A percentile compares a stretch with the other conserved stretches of the same genome.
These are phyloP conservation scores for Aureobasidium pullulans DNA, from an alignment of 2,329 filamentous ascomycete species.

Conservation along the genomic window DNA sequence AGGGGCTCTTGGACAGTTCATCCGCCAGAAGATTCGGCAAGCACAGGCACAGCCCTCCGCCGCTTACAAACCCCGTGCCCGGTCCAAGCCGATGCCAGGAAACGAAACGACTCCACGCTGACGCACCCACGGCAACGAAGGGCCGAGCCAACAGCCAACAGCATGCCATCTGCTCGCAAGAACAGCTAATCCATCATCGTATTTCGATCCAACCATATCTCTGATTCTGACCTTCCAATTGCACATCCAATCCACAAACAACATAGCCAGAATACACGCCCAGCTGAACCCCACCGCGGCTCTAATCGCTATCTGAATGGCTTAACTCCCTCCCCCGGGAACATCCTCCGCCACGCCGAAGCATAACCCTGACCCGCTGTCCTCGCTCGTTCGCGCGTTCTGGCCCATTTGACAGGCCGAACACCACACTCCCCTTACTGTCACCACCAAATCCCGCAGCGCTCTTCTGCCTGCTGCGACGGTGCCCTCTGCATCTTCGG, in stretches of 20 bases:
- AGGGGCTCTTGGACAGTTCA: neutral
- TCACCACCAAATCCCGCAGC: neutral
- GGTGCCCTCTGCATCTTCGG: neutral
- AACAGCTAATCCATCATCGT: neutral
- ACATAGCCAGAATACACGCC: neutral
- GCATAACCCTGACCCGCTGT: slow-evolving; percentile 12
- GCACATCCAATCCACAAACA: neutral
- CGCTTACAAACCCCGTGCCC: neutral
- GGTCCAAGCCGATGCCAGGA: neutral
- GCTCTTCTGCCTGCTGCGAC: slow-evolving; percentile 3
- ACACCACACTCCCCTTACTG: neutral
- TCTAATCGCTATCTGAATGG: neutral
- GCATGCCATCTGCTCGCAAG: neutral
- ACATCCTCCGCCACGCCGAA: slow-evolving; percentile 7
- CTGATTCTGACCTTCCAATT: neutral
- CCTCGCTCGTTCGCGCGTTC: slow-evolving; percentile 7
- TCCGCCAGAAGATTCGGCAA: slow-evolving; percentile 1
- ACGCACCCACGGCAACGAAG: neutral
- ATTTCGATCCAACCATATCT: neutral
- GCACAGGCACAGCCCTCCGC: neutral
- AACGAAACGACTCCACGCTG: slow-evolving; percentile 11
- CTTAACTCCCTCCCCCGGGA: slow-evolving; percentile 1
- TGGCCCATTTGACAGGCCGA: slow-evolving; percentile 1
- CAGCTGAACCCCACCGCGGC: neutral
- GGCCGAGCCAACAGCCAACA: neutral